Base-by-base conservation (phyloP, 495 filamentous ascomycete species). In the Polyplosphaeria fusca region DNA sequence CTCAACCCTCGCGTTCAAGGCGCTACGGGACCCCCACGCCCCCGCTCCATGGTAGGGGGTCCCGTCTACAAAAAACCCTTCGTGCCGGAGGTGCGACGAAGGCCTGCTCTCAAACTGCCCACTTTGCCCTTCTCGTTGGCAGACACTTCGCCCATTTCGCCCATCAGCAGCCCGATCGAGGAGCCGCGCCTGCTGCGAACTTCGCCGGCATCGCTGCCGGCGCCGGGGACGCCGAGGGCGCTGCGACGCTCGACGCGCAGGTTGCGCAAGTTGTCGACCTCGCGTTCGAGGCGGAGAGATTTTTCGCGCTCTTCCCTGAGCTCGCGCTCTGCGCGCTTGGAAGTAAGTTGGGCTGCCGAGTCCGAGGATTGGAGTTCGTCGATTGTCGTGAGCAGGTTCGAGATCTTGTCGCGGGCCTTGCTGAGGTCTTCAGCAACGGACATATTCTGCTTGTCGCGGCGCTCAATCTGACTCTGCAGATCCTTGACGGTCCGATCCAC, bases 401-500 rank as follows among this genome's bases (percentile, higher is more conserved):
- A 89, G 55, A 88, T 80, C 73, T 91, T 94, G 68, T 96, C 93
- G 37, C 93, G 88, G 61, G 86, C 79, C 62, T 90, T 87, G 47
- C 74, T 74, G 42, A 96, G 73, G 55, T 97, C 93, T 26, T 95
- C 91, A 59, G 79, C 77, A 16, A 97, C 78, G 68, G 92, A 86
- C 2, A 71, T 62, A 53, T 88, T 86, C 45, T 85, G 82, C 72
- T 95, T 96, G 40, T 96, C 94, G 39, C 88, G 85, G 53, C 93
- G 86, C 14, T 95, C 88, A 65, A 98, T 87, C 71, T 97, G 93
- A 12, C 84, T 79, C 72, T 97, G 87, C 13, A 98, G 81, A 70
- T 97, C 94, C 64, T 89, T 89, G 58, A 98, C 91, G 1, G 86
- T 92, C 51, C 93, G 90, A 71, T 98, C 93, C 40, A 96, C 85